These are phyloP conservation scores for Xanthoparmelia taractica DNA, from an alignment of 495 filamentous ascomycete genomes.

Conservation along the genomic window DNA sequence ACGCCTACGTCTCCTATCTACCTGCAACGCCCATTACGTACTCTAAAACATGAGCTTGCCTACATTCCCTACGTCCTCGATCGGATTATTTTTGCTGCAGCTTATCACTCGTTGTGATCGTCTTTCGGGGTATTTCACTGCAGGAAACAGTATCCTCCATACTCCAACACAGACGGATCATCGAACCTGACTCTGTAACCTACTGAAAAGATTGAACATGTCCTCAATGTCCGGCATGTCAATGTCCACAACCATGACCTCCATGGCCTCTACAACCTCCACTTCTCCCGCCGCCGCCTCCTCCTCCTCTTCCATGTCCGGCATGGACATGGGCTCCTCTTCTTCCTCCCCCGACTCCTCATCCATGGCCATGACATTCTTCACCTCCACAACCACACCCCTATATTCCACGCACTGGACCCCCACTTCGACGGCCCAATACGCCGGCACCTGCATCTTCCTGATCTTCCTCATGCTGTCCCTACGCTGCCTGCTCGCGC, in stretches of 20 bases:
- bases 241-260: too few species aligned
- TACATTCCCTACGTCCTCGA: too few species aligned
- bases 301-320: too few species aligned
- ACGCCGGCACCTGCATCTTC: constrained; percentile 81
- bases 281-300: too few species aligned
- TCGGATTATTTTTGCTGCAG: too few species aligned
- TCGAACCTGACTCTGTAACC: neutral
- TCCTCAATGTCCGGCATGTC: constrained; percentile 13
- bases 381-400: constrained; percentile 53
- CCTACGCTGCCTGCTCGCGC: constrained; percentile 59
- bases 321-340: neutral
- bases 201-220: constrained; percentile 17
- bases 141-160: too few species aligned
- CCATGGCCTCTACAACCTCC: too few species aligned
- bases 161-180: neutral
- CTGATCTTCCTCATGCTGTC: constrained; percentile 61
- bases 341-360: neutral
- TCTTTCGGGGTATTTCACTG: too few species aligned
- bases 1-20: too few species aligned
- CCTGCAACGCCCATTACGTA: too few species aligned
- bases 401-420: constrained; percentile 70
- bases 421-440: constrained; percentile 55
- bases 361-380: constrained; percentile 47
- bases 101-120: too few species aligned
- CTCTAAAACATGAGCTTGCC: too few species aligned